Evolutionary conservation across 352 stramenopile genomes (phyloP), one percentile per base, ranked within the genome.

Genomic region (Elongisporangium anandrum): DNA sequence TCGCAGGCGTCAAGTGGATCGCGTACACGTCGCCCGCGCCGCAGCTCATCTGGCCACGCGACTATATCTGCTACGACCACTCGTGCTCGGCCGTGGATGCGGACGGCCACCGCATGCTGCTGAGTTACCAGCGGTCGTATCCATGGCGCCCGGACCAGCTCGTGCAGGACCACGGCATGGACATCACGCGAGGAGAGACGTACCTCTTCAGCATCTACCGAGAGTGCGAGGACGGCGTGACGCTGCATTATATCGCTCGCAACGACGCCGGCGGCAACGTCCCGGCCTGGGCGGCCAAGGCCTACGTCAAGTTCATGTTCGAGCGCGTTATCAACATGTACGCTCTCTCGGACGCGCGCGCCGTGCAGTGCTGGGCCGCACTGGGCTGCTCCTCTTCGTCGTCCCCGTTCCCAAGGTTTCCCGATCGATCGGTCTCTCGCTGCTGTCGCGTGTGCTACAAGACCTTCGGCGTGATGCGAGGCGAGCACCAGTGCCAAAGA

Each of bases 71-170:
- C 54, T 73, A 79, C 38, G 66, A 71, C 60, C 72, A 70, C 59
- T 73, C 74, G 54, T 71, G 74, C 24, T 65, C 62, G 9, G 68
- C 53, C 21, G 38, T 64, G 12, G 71, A 80, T 52, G 49, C 60
- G 20, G 57, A 77, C 24, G 71, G 74, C 23, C 66, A 75, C n/a
- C 71, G 63, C n/a, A 64, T 77, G 51, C 29, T 79, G 38, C 26
- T 38, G 26, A 38, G 26, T 12, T 38, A 38, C 26, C 26, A 38
- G 26, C 26, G 26, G 26, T 38, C 26, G 26, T 38, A 17, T 45
- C 34, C 34, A 17, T 90, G 84, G 69, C 78, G 79, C 52, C 72
- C 88, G 38, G 57, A 81, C 20, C 79, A 90, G 54, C 88, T 80
- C 1, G 64, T 92, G 15, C 73, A 85, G 23, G 65, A 90, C 59